Evolutionary conservation across 768 basidiomycete species (phyloP), one percentile per base, ranked within the genome.

Genomic region (Pleurotus tuber-regium): DNA sequence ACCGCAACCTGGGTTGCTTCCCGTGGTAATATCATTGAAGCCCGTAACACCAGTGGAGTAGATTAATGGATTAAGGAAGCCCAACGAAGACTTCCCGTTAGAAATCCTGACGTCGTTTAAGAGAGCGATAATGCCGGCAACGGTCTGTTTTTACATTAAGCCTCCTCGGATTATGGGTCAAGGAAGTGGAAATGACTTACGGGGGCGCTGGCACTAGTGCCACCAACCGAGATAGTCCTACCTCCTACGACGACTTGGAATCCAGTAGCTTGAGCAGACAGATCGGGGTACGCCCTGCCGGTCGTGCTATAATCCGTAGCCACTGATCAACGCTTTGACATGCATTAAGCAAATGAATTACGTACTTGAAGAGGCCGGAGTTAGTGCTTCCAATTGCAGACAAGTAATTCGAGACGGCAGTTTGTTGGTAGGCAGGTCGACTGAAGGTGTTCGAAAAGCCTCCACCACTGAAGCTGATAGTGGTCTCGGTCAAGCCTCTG

Each of bases 11-110:
- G 60, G 56, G 54, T 59, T 59, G 35, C 50, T 53, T 21, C 64
- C 61, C 0, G 52, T 41, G 0, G 62, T 58, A 21, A 64, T 56
- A 47, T 65, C 63, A 39, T 54, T 59, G 53, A 66, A 56, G 52
- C 66, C 55, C 59, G 53, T 47, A 14, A 63, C 51, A 1, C 66
- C 70, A 38, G 59, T 66, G 16, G 64, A 63, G 57, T 86, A 86
- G 7, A 86, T 52, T 46, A 84, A 69, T 0, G 83, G 84, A 60
- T 86, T 86, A 56, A 87, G 67, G 68, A 85, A 86, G 3, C 83
- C 85, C 1, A 86, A 65, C 11, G 82, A 42, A 5, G 68, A 58
- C n/a, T 70, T 69, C 0, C 71, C 70, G 0, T 69, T 71, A 2
- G 59, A 61, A 24, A 85, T 55, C 12, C 82, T 74, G 5, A 72